phyloP scores from a whole-genome alignment of 768 basidiomycete genomes.

The Tremella mesenterica region DNA sequence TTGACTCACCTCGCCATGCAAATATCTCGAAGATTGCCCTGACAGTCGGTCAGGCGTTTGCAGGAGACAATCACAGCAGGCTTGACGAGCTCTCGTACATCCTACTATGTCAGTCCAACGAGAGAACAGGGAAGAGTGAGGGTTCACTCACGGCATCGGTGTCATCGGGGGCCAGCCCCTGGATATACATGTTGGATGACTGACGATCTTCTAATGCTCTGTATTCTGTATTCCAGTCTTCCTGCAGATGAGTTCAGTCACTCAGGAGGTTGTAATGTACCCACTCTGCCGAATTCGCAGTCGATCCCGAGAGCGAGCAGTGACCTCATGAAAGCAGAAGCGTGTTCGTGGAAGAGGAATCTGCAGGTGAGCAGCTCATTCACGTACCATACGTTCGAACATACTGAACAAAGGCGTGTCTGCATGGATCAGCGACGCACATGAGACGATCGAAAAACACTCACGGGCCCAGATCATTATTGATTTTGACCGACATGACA shows the following conservation, averaged over 20 bases:
- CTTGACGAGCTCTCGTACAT: neutral
- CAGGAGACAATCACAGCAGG: constrained; percentile 17
- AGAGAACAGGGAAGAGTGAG: no score
- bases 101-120: neutral
- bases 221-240: constrained; percentile 31
- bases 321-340: constrained; percentile 17
- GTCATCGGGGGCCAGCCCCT: constrained; percentile 18
- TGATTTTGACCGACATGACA: constrained; percentile 16
- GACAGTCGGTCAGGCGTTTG: constrained; percentile 19
- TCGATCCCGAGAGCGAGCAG: constrained; percentile 9
- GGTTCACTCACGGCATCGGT: constrained; percentile 14
- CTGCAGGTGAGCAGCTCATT: constrained; percentile 4
- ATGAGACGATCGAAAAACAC: no score
- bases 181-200: constrained; percentile 30
- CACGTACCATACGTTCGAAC: neutral
- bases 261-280: neutral
- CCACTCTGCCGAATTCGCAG: constrained; percentile 30
- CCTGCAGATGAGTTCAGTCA: constrained; percentile 10
- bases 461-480: no score
- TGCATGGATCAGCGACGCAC: no score
- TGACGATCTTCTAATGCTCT: constrained; percentile 25
- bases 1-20: constrained; percentile 20
- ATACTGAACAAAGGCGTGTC: constrained; percentile 29
- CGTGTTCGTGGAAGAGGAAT: constrained; percentile 20
- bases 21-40: constrained; percentile 21